phyloP scores from a whole-genome alignment of 768 basidiomycete species.

The Lactarius sanguifluus region DNA sequence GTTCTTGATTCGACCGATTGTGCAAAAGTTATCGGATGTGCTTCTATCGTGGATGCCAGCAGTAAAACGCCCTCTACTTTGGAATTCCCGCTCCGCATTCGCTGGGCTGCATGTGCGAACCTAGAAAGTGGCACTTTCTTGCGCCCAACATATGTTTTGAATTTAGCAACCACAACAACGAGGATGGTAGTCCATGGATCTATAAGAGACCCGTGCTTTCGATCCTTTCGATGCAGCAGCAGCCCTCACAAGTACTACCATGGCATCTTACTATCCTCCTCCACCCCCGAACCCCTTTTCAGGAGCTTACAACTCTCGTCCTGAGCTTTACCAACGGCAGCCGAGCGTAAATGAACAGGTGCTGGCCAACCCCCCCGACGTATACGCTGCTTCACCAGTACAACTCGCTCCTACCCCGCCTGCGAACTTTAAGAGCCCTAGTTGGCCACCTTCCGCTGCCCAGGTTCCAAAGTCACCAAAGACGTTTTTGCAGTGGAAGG shows the following conservation, averaged over 20 bases:
- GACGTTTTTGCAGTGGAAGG: slow-evolving; percentile 26
- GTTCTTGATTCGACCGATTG: slow-evolving; percentile 14
- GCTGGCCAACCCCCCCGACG: slow-evolving; percentile 6
- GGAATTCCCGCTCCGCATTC: not conserved
- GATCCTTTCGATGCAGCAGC: not conserved
- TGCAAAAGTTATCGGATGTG: not conserved
- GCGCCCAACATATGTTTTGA: not conserved
- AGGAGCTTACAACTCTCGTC: not conserved
- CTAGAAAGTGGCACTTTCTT: not conserved
- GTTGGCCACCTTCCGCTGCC: not conserved
- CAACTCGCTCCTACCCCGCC: not conserved
- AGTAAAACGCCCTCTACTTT: not conserved
- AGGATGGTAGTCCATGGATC: not conserved
- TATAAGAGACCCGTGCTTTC: slow-evolving; percentile 8
- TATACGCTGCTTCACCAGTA: not conserved
- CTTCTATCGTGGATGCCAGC: not conserved
- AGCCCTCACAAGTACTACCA: slow-evolving; percentile 8
- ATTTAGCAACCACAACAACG: not conserved
- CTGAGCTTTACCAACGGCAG: slow-evolving; percentile 4
- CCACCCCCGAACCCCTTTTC: slow-evolving; percentile 13
- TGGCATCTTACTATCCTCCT: slow-evolving; percentile 14
- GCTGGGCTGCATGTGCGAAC: not conserved
- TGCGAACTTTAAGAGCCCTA: not conserved
- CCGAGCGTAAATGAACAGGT: not conserved
- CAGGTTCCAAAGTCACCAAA: slow-evolving; percentile 1